Evolutionary conservation across 2,329 filamentous ascomycete species (phyloP), one percentile per base, ranked within the genome.

Genomic region (Pseudogymnoascus sp.): DNA sequence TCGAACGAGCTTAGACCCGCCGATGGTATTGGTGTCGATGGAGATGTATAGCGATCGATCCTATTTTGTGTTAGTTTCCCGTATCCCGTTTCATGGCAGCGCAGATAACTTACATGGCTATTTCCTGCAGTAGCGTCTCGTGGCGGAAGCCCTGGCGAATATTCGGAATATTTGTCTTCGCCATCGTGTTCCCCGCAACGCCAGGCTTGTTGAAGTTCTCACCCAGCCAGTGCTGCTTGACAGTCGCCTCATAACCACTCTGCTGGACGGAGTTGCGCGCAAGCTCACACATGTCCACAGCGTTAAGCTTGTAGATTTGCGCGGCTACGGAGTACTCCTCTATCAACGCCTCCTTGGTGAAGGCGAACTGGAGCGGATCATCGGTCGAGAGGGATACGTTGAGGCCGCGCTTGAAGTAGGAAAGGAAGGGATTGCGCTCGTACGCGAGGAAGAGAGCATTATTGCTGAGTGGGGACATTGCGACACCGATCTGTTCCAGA

Each of bases 391-490:
- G 78, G 1, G 93, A 97, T 5, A 99, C 92, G 71, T 99, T 99
- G 59, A 99, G 77, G 0, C 94, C 94, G 61, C 94, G 87, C 71
- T 90, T 88, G 79, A 99, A 99, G 75, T 99, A 99, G 70, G 89
- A 90, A 68, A 96, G 82, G 76, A 96, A 99, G 0, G 94, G 94
- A 68, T 99, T 99, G 63, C 95, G 86, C 74, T 99, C 94, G 71
- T 99, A 97, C 0, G 93, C 92, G 60, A 99, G 78, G 77, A 99
- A 99, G 33, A 99, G 77, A 0, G 94, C 94, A 69, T 99, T 99
- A 78, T 99, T 99, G 74, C 92, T 96, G 50, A 99, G 81, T 2
- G 94, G 94, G n/a, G 93, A 97, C 94, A 99, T 99, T 64, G 94
- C 94, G 65, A 99, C 94, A 62, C 94, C 94, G 65, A 99, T 97